A percentile compares a stretch with the other conserved stretches of the same genome.
phyloP scores from a whole-genome alignment of 805 yeast genomes.

The Starmerella riodocensis region DNA sequence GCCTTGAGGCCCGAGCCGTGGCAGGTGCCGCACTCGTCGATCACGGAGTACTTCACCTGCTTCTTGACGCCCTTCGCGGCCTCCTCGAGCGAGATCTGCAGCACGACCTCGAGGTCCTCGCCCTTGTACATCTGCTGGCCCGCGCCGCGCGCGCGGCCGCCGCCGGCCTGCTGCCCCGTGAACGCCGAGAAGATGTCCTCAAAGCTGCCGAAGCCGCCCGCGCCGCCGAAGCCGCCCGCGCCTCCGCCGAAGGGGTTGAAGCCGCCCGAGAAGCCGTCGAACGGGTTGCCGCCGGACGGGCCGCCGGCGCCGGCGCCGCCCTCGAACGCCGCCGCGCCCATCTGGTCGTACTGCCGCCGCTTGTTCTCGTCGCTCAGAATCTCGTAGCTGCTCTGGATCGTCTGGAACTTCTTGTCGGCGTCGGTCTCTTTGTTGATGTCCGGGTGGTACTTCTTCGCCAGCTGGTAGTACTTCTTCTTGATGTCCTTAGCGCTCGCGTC shows the following conservation, averaged over 20 bases:
- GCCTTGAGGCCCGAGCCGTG: constrained; percentile 72
- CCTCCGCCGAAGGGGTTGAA: constrained; percentile 31
- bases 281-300: constrained; percentile 36
- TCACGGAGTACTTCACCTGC: constrained; percentile 54
- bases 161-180: constrained; percentile 30
- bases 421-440: constrained; percentile 86
- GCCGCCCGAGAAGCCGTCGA: constrained; percentile 25
- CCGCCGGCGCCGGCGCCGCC: constrained; percentile 38
- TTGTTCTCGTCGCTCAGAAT: constrained; percentile 73
- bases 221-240: constrained; percentile 29
- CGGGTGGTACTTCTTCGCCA: constrained; percentile 92
- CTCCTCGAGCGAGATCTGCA: constrained; percentile 67
- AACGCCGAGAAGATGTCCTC: constrained; percentile 54
- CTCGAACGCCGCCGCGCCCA: constrained; percentile 72
- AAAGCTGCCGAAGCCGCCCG: constrained; percentile 32
- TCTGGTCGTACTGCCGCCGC: constrained; percentile 80
- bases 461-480: constrained; percentile 83
- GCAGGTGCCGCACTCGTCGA: constrained; percentile 69
- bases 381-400: constrained; percentile 89
- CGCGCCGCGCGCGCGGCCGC: constrained; percentile 28
- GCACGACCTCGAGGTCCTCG: constrained; percentile 69
- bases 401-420: constrained; percentile 82
- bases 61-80: constrained; percentile 68
- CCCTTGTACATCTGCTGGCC: constrained; percentile 71
- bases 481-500: constrained; percentile 68